Evolutionary conservation across 2,329 filamentous ascomycete species (phyloP).

Genomic region (Teratosphaeria gauchensis): DNA sequence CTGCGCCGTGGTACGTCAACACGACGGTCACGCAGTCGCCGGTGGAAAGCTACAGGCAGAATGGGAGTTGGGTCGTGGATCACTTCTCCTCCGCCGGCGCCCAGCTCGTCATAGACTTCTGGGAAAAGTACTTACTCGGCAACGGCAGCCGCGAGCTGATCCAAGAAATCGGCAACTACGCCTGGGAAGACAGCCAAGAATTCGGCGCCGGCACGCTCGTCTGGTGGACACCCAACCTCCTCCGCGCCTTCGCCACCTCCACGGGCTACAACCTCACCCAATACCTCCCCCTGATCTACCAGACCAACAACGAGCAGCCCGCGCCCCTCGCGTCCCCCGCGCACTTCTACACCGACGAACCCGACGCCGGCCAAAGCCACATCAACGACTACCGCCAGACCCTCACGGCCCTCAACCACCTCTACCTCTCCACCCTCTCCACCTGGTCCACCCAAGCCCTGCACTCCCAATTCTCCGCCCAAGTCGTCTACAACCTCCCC

Average conservation of each 20-base stretch:
- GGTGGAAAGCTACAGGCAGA: slow-evolving; percentile 16
- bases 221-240: slow-evolving; percentile 21
- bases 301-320: slow-evolving; percentile 8
- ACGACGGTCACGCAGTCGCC: slow-evolving; percentile 14
- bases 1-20: slow-evolving; percentile 17
- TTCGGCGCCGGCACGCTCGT: slow-evolving; percentile 15
- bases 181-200: slow-evolving; percentile 28
- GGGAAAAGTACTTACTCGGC: slow-evolving; percentile 23
- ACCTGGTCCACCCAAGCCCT: slow-evolving; percentile 13
- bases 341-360: slow-evolving; percentile 15
- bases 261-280: slow-evolving; percentile 22
- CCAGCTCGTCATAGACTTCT: slow-evolving; percentile 22
- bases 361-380: slow-evolving; percentile 13
- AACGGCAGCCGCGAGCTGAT: slow-evolving; percentile 15
- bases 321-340: slow-evolving; percentile 13
- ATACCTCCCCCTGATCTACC: slow-evolving; percentile 24
- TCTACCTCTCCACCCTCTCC: slow-evolving; percentile 15
- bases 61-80: slow-evolving; percentile 27
- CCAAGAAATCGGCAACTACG: slow-evolving; percentile 24
- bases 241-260: slow-evolving; percentile 13
- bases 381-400: slow-evolving; percentile 23
- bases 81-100: slow-evolving; percentile 25
- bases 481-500: slow-evolving; percentile 27
- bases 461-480: slow-evolving; percentile 19
- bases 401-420: slow-evolving; percentile 18